Conservation (phyloP, 345 rosid genomes). For the Brassica carinata region DNA sequence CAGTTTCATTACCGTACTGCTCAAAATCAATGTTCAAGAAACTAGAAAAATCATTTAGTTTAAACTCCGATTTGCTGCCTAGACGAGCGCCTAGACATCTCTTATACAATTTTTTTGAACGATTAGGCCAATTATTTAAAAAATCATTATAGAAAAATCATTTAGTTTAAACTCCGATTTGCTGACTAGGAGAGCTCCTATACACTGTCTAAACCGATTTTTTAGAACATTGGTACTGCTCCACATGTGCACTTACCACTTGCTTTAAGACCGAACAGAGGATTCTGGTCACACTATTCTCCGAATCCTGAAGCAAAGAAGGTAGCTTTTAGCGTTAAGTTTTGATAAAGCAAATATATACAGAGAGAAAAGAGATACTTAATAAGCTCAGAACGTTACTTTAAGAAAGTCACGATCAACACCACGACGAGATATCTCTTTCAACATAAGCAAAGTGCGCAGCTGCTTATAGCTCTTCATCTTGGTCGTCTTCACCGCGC, state of each 20-base stretch:
- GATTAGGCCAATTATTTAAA: too few species aligned
- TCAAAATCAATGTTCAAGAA: background rate
- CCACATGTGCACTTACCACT: constrained; percentile 29
- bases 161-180: too few species aligned
- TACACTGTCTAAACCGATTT: background rate
- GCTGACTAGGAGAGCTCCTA: too few species aligned
- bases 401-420: constrained; percentile 44
- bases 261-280: constrained; percentile 47
- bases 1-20: background rate
- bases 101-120: too few species aligned
- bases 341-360: constrained; percentile 6
- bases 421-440: constrained; percentile 47
- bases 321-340: background rate
- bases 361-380: background rate
- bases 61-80: too few species aligned
- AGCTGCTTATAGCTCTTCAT: constrained; percentile 45
- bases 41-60: too few species aligned
- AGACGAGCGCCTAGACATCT: too few species aligned
- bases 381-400: constrained; percentile 27
- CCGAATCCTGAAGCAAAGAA: constrained; percentile 44
- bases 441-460: constrained; percentile 45
- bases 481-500: constrained; percentile 40
- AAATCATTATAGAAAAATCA: too few species aligned
- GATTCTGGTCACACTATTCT: constrained; percentile 44
- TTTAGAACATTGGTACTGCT: background rate